Base-by-base conservation (phyloP, 139 green algal species). In the Chlorella ohadii region DNA sequence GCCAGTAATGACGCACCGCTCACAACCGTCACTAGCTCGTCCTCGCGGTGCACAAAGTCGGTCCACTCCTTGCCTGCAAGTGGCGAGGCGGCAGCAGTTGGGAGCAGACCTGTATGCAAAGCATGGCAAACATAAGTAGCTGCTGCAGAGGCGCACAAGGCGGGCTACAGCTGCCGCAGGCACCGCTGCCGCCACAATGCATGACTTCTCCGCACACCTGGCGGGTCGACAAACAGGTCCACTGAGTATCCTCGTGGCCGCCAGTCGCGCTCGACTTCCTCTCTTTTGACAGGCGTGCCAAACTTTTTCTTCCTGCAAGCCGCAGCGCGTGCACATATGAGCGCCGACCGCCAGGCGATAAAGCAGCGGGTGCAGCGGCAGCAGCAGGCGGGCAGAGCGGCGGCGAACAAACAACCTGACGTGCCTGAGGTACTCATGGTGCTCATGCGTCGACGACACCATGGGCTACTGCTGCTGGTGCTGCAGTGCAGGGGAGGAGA, bases 41-140 rank as follows among this genome's bases (percentile, higher is more conserved):
- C 68, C 78, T 88, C 39, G 7, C 63, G 2, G 82, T 90, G 76
- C 61, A 55, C 44, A 84, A 90, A 57, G 71, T 90, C 55, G 16
- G 3, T 47, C 79, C 66, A 77, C 66, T 66, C 65, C 44, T 66
- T 77, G 31, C 79, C 79, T 84, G 79, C 65, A 39, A 4, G 47
- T 23, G 65, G n/a, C 44, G 11, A 55, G 11, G 51, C 2, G 51
- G 51, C 51, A 59, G 51, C 44, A 6, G 11, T 55, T 55, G 44
- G 7, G n/a, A n/a, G n/a, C n/a, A n/a, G n/a, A n/a, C n/a, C n/a
- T n/a, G n/a, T n/a, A n/a, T n/a, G n/a, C n/a, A n/a, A n/a, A n/a
- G n/a, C n/a, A n/a, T n/a, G n/a, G n/a, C n/a, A n/a, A n/a, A n/a
- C n/a, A n/a, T n/a, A n/a, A n/a, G n/a, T n/a, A 9, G 44, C 44